These are phyloP conservation scores for Gaillardinia entomophila DNA, from an alignment of 805 yeast genomes.

Conservation along the genomic window DNA sequence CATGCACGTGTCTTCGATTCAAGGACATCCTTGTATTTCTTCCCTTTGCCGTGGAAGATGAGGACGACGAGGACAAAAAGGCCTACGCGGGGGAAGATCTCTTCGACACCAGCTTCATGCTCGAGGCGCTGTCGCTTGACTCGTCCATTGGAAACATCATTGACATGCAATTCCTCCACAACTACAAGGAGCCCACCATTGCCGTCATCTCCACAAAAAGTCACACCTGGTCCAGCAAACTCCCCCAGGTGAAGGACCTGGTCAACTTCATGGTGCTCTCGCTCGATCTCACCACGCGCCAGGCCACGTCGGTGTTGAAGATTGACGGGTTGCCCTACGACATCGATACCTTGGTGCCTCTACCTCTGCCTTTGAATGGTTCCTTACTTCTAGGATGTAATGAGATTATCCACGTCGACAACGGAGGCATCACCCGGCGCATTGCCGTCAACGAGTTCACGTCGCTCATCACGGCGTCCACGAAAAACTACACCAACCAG, in stretches of 20 bases:
- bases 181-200: constrained; percentile 78
- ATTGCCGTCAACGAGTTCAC: constrained; percentile 57
- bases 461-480: constrained; percentile 26
- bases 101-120: constrained; percentile 51
- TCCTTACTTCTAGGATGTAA: constrained; percentile 67
- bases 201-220: constrained; percentile 54
- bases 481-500: constrained; percentile 40
- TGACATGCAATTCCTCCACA: constrained; percentile 65
- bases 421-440: constrained; percentile 63
- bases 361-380: constrained; percentile 66
- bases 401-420: constrained; percentile 72
- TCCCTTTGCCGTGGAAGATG: constrained; percentile 49
- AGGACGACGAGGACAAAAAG: constrained; percentile 32
- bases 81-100: constrained; percentile 14
- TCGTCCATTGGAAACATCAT: constrained; percentile 55
- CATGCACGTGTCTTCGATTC: constrained; percentile 53
- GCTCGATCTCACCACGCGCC: constrained; percentile 51
- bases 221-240: constrained; percentile 75
- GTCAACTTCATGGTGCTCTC: constrained; percentile 59
- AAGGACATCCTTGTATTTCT: constrained; percentile 67
- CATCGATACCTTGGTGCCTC: constrained; percentile 55
- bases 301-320: constrained; percentile 64
- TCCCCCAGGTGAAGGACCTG: constrained; percentile 58
- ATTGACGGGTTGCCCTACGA: constrained; percentile 71
- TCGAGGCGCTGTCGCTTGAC: constrained; percentile 54